Evolutionary conservation across 2,329 filamentous ascomycete species (phyloP).

Genomic region (Neopestalotiopsis sp.): DNA sequence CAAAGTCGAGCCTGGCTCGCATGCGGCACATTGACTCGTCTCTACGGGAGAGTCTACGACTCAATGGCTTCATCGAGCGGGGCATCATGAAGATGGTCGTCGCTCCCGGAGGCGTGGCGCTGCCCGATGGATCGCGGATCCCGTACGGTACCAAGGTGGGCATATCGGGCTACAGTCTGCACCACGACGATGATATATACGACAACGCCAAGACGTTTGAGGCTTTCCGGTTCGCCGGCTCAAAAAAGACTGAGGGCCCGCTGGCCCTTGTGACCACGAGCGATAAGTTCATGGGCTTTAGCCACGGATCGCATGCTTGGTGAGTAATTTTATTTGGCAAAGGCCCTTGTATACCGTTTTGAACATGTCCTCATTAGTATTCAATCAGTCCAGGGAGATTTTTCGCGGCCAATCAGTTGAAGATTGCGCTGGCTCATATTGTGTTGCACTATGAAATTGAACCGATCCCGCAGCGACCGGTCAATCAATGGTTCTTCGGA

Average conservation of each 20-base stretch:
- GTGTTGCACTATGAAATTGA: conserved; percentile 43
- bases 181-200: conserved; percentile 40
- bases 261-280: conserved; percentile 37
- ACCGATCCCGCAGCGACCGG: conserved; percentile 30
- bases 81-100: conserved; percentile 43
- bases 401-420: conserved; percentile 46
- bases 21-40: conserved; percentile 47
- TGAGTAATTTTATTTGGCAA: conserved; percentile 24
- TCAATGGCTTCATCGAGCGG: conserved; percentile 44
- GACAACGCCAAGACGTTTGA: conserved; percentile 39
- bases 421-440: conserved; percentile 41
- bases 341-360: background rate
- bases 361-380: background rate
- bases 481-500: conserved; percentile 35
- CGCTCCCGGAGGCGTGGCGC: conserved; percentile 36
- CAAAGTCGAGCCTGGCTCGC: conserved; percentile 41
- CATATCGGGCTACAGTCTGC: conserved; percentile 39
- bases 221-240: conserved; percentile 43
- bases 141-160: conserved; percentile 42
- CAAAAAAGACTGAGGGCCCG: conserved; percentile 24
- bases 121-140: conserved; percentile 40
- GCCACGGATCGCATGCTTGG: conserved; percentile 44
- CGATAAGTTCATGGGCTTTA: conserved; percentile 42
- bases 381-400: conserved; percentile 41
- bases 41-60: conserved; percentile 47